These are phyloP conservation scores for Trichoderma lentiforme DNA, from an alignment of 2,329 filamentous ascomycete species.

Conservation along the genomic window DNA sequence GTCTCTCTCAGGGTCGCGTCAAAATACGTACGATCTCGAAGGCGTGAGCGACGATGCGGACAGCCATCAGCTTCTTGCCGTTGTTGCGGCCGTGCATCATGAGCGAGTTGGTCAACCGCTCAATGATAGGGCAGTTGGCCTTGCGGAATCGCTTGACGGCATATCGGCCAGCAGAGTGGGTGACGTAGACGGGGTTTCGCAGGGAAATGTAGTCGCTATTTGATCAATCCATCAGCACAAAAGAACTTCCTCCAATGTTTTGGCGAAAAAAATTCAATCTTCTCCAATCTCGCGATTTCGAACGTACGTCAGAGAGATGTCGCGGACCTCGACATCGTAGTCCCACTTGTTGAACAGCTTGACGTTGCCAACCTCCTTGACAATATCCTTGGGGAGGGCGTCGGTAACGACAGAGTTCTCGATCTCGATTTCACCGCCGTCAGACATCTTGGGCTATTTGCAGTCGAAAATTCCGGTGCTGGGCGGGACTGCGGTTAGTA, in stretches of 20 bases:
- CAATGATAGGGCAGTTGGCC: constrained; percentile 99
- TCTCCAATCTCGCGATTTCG: constrained; percentile 16
- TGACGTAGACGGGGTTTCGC: constrained; percentile 97
- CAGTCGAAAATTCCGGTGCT: constrained; percentile 38
- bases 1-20: not conserved
- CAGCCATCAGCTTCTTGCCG: constrained; percentile 99
- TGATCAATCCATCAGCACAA: constrained; percentile 33
- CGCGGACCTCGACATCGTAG: constrained; percentile 99
- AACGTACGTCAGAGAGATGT: constrained; percentile 97
- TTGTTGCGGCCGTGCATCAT: constrained; percentile 99
- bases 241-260: constrained; percentile 1
- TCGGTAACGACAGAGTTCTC: constrained; percentile 71
- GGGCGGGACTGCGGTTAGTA: constrained; percentile 38
- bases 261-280: not conserved
- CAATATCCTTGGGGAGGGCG: constrained; percentile 90
- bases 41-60: constrained; percentile 96
- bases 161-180: constrained; percentile 98
- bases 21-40: constrained; percentile 91
- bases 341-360: constrained; percentile 98
- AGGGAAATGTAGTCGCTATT: constrained; percentile 99
- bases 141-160: constrained; percentile 99
- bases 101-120: constrained; percentile 99
- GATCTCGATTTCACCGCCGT: constrained; percentile 91
- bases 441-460: constrained; percentile 73
- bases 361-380: constrained; percentile 82